Evolutionary conservation across 1,139 yeast genomes (phyloP), one percentile per base, ranked within the genome.

Genomic region (Yamadazyma songkhlaensis): DNA sequence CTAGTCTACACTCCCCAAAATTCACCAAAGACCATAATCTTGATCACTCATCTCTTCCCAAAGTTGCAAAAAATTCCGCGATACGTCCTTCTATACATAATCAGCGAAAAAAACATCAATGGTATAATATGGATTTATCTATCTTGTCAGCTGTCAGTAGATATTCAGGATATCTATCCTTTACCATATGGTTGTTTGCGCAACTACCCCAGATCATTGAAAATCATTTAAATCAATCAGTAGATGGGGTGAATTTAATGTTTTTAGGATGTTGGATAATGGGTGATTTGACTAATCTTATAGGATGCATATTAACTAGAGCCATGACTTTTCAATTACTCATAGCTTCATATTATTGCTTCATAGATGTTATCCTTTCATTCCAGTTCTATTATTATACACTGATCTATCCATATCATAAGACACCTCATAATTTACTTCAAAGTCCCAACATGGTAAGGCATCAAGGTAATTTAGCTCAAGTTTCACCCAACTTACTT

Each of bases 121-220:
- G 28, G 20, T 17, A 4, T 4, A 17, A 17, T 17, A 17, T 17
- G 20, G 20, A 17, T 17, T 17, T 17, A 6, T 17, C 20, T 25
- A 6, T 25, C 3, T 29, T 43, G 8, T 21, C 39, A 3, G 8
- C 11, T 5, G 21, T 42, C 12, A 43, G 48, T 33, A 27, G 26
- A 3, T 29, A 39, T 8, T 38, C 45, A 3, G 67, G 67, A 1
- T 49, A 58, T 14, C 41, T 60, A 5, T 62, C 68, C 13, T 46
- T 63, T 23, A 50, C 57, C 10, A 51, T 83, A 27, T 88, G 96
- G 84, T 65, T 88, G 29, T 79, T 88, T 48, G 95, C 96, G 1
- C 90, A 86, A 56, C 60, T 87, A 12, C 96, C 96, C 0, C 97
- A 89, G 56, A 79, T 87, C 28, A 62, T 82, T 37, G 81, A 81